Base-by-base conservation (phyloP, 306 rosid species). In the Inga leiocalycina region DNA sequence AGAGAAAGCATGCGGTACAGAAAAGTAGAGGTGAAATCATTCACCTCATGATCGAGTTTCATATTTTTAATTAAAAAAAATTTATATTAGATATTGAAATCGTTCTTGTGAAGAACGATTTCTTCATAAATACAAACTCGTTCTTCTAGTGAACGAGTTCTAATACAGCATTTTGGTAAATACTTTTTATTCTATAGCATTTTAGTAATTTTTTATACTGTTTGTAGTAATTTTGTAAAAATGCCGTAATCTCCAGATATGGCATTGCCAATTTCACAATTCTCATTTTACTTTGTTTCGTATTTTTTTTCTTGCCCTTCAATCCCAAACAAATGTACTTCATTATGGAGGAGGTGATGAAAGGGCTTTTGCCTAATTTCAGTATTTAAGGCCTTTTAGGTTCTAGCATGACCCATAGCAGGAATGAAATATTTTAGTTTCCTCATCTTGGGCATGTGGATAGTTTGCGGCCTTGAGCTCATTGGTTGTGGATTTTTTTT, bases 321-420 rank as follows among this genome's bases (percentile, higher is more conserved):
- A 34, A 69, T 78, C 35, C 84, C 52, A 34, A 72, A 52, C 80
- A 54, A 46, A 54, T 86, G 79, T 69, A 71, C 73, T 79, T 59
- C 44, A 52, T 15, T 79, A 15, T 82, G 79, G 79, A 70, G 82
- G 69, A 78, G 76, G 66, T 65, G 84, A 78, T 73, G 80, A 80
- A 81, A 77, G 83, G 27, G 66, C 44, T 70, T 66, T 69, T 87
- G 52, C 80, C 79, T 30, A 30, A n/a, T 71, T 43, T 71, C 56
- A 12, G 56, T 24, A 72, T 45, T 44, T 8, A 41, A 77, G 79
- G 48, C 71, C 67, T 46, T 71, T 62, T 79, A 81, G 74, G 74
- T 71, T 71, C 54, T 22, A 44, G 84, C 81, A 34, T 81, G 78
- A 84, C 61, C 71, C 56, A 13, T 64, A 67, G 44, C 73, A 69